Conservation (phyloP, 208 protist species). For the Leishmania gerbilli region DNA sequence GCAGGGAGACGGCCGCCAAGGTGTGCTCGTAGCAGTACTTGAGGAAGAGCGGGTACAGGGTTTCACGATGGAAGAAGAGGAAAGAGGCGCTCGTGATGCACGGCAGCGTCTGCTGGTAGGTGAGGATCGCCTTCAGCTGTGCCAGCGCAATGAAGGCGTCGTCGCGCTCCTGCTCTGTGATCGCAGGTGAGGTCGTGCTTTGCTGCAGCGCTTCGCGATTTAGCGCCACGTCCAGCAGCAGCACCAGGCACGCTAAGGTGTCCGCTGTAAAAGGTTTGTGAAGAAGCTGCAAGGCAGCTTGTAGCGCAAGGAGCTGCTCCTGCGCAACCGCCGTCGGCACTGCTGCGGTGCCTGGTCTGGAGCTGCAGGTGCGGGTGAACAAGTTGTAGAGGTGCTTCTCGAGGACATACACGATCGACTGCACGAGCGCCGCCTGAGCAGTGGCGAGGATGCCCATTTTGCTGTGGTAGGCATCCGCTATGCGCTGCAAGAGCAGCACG, state of each 20-base stretch:
- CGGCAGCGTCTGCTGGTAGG: constrained; percentile 52
- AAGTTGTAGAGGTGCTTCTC: constrained; percentile 66
- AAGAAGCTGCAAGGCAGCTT: constrained; percentile 69
- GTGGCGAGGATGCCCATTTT: constrained; percentile 79
- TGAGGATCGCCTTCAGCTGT: constrained; percentile 68
- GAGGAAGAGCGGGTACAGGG: constrained; percentile 87
- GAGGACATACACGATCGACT: constrained; percentile 74
- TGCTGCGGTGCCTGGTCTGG: background rate
- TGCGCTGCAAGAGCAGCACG: constrained; percentile 89
- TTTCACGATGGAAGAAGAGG: constrained; percentile 89
- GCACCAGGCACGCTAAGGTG: constrained; percentile 53
- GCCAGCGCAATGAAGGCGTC: constrained; percentile 64
- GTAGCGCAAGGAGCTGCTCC: constrained; percentile 68
- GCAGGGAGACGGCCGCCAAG: constrained; percentile 52
- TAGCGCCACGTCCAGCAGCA: constrained; percentile 66
- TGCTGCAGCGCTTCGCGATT: constrained; percentile 35
- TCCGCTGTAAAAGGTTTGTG: constrained; percentile 57
- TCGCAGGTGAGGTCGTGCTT: constrained; percentile 3
- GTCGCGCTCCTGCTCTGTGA: constrained; percentile 56
- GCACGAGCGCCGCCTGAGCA: constrained; percentile 59
- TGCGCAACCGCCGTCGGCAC: background rate
- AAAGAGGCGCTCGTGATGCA: constrained; percentile 80
- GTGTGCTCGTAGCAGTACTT: constrained; percentile 76
- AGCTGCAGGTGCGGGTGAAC: constrained; percentile 34
- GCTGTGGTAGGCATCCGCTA: constrained; percentile 81